phyloP scores from a whole-genome alignment of 1,284 basidiomycete genomes.

The Apiotrichum brassicae region DNA sequence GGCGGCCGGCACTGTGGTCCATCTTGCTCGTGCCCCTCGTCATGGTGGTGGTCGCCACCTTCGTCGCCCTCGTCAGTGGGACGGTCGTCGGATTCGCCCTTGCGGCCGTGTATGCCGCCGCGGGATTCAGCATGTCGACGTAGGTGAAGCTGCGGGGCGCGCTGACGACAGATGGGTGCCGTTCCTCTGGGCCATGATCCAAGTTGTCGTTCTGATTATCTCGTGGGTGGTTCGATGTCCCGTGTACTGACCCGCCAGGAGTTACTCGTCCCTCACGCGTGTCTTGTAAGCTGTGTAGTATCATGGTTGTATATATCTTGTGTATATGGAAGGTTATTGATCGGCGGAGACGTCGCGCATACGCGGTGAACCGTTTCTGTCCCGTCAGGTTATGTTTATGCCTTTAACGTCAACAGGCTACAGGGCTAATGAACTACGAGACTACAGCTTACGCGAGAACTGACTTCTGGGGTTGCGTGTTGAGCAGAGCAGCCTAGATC shows the following conservation, averaged over 20 bases:
- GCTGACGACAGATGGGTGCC: slow-evolving; percentile 64
- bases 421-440: too few species aligned
- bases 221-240: slow-evolving; percentile 24
- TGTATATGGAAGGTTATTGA: too few species aligned
- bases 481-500: too few species aligned
- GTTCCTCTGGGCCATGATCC: slow-evolving; percentile 65
- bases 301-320: too few species aligned
- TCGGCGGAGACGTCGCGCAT: too few species aligned
- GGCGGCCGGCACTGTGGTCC: slow-evolving; percentile 36
- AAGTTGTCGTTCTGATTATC: slow-evolving; percentile 61
- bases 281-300: slow-evolving; percentile 22
- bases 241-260: slow-evolving; percentile 16
- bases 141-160: slow-evolving; percentile 47
- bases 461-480: too few species aligned
- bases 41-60: slow-evolving; percentile 50
- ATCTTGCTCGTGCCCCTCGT: slow-evolving; percentile 31
- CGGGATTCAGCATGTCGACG: slow-evolving; percentile 70
- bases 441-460: too few species aligned
- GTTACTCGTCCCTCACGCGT: slow-evolving; percentile 39
- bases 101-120: slow-evolving; percentile 62
- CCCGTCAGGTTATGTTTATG: too few species aligned
- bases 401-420: too few species aligned
- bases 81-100: slow-evolving; percentile 66
- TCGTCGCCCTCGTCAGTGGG: slow-evolving; percentile 62
- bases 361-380: too few species aligned